A percentile compares a stretch with the other conserved stretches of the same genome.
These are phyloP conservation scores for Linnemannia zychae DNA, from an alignment of 192 early-diverging fungal species.

Conservation along the genomic window DNA sequence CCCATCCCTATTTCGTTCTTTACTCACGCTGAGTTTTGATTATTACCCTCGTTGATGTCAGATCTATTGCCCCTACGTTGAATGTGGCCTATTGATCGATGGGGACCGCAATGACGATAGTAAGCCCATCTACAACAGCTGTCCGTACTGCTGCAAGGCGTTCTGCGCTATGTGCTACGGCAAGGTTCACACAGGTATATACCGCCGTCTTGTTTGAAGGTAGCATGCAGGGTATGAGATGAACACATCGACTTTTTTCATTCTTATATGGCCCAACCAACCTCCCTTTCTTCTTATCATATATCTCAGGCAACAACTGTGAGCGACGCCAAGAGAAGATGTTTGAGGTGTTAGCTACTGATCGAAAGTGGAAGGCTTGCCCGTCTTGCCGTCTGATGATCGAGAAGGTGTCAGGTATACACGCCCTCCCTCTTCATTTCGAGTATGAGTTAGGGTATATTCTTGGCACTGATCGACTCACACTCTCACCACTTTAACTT, in stretches of 20 bases:
- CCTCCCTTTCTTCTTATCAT: neutral
- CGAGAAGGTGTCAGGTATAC: constrained; percentile 21
- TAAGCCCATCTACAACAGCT: neutral
- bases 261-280: neutral
- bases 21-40: neutral
- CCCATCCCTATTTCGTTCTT: neutral
- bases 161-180: constrained; percentile 25
- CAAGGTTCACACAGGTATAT: constrained; percentile 16
- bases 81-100: constrained; percentile 12
- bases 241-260: neutral
- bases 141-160: constrained; percentile 12
- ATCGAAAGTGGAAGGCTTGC: constrained; percentile 9
- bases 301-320: neutral
- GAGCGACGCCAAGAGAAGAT: neutral
- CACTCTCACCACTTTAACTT: neutral
- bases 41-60: neutral
- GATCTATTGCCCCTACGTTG: constrained; percentile 24
- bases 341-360: constrained; percentile 4
- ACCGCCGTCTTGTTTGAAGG: neutral
- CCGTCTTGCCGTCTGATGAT: constrained; percentile 17
- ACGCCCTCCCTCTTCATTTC: neutral
- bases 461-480: no score
- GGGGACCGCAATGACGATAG: neutral
- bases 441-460: neutral
- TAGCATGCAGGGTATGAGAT: neutral